These are phyloP conservation scores for Globisporangium paddicum DNA, from an alignment of 352 stramenopile genomes.

Conservation along the genomic window DNA sequence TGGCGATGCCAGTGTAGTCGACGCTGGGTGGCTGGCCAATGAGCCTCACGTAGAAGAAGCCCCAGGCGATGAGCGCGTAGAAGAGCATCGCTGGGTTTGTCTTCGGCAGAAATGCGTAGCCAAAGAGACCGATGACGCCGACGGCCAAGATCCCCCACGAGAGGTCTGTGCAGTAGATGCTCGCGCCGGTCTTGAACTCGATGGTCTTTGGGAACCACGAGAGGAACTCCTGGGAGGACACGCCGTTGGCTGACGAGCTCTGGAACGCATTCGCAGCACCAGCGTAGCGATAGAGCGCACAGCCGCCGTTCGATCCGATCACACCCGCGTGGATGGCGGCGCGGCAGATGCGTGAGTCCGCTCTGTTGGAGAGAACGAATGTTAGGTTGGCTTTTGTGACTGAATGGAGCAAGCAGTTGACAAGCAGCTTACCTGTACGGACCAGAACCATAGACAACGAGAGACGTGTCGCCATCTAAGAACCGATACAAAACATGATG, in stretches of 20 bases:
- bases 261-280: slow-evolving; percentile 35
- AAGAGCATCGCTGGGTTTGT: slow-evolving; percentile 42
- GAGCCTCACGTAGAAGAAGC: slow-evolving; percentile 70
- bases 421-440: slow-evolving; percentile 39
- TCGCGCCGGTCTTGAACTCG: slow-evolving; percentile 54
- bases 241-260: slow-evolving; percentile 40
- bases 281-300: slow-evolving; percentile 22
- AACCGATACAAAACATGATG: neutral
- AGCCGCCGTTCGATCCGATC: slow-evolving; percentile 62
- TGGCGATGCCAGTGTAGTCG: slow-evolving; percentile 48
- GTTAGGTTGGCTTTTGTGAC: neutral
- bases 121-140: slow-evolving; percentile 28
- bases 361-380: slow-evolving; percentile 20
- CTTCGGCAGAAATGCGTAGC: slow-evolving; percentile 46
- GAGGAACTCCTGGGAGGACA: slow-evolving; percentile 39
- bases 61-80: slow-evolving; percentile 48
- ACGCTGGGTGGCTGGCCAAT: slow-evolving; percentile 54
- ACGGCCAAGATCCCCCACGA: slow-evolving; percentile 64
- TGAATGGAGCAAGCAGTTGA: neutral
- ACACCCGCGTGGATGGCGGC: slow-evolving; percentile 75
- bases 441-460: slow-evolving; percentile 64
- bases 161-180: slow-evolving; percentile 59
- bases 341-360: slow-evolving; percentile 76
- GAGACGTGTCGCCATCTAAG: slow-evolving; percentile 54
- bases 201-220: slow-evolving; percentile 86